Evolutionary conservation across 139 green algal species (phyloP), one percentile per base, ranked within the genome.

Genomic region (Picochlorum sp.): DNA sequence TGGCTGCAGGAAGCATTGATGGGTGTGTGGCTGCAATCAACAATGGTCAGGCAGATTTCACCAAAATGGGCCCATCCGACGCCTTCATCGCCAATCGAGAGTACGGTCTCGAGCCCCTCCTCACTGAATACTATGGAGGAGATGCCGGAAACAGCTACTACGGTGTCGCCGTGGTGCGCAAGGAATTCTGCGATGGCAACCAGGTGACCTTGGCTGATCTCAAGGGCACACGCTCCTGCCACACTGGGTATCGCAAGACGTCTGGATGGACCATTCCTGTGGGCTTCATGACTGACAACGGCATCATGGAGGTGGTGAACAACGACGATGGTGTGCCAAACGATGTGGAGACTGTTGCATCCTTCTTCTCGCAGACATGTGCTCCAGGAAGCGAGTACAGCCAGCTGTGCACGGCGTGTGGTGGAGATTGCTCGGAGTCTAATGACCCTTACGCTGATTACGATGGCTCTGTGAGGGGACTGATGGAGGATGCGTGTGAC

Each of bases 401-500:
- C 16, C 21, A 34, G 26, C 23, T 77, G 8, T 77, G 71, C 71
- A 75, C 49, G 15, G 71, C 26, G 24, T 77, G 71, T 62, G 52
- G 62, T 45, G 69, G 64, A 3, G 72, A 75, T 64, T 80, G 74
- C 64, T 37, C 38, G 4, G 26, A 30, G 5, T 13, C 37, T 10
- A 61, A 75, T n/a, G 65, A 75, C 24, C 34, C 50, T 7, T 85
- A 77, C 68, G 57, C 7, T 15, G 78, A 81, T n/a, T 80, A 76
- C 64, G 14, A 41, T 0, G 78, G 78, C 9, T 58, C 78, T 23
- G 56, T 85, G 54, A 71, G 66, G 21, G 74, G 78, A 20, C 61
- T 85, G 24, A 66, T 82, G 51, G 78, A 85, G 59, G 73, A 54
- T 11, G 63, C 32, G 3, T 64, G 78, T 24, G 78, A 85, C 34